phyloP scores from a whole-genome alignment of 1,139 yeast species.

The Lodderomyces beijingensis region DNA sequence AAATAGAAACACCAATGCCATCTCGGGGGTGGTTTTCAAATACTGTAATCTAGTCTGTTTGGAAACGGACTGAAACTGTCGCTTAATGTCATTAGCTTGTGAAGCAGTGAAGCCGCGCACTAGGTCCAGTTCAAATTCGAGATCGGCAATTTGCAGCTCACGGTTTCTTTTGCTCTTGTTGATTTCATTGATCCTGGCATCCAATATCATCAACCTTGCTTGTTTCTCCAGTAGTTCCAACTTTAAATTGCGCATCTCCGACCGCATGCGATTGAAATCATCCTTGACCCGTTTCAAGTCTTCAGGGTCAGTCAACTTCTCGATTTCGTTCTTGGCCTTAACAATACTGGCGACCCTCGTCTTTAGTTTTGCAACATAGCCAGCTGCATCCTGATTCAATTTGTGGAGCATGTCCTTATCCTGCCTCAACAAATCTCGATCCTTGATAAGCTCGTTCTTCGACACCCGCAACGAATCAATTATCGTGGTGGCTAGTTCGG shows the following conservation, averaged over 20 bases:
- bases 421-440: neutral
- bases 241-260: constrained; percentile 1
- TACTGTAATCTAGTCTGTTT: constrained; percentile 1
- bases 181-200: constrained; percentile 1
- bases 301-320: constrained; percentile 2
- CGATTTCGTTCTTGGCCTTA: neutral
- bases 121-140: constrained; percentile 18
- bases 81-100: neutral
- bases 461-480: constrained; percentile 32
- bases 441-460: constrained; percentile 17
- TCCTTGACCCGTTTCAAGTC: constrained; percentile 1
- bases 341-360: constrained; percentile 2
- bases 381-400: constrained; percentile 11
- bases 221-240: neutral
- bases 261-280: neutral
- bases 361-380: constrained; percentile 20
- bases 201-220: neutral
- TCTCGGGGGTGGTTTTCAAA: constrained; percentile 6
- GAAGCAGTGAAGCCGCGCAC: neutral
- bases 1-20: constrained; percentile 14
- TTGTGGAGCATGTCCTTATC: neutral
- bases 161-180: constrained; percentile 9
- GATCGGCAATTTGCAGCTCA: constrained; percentile 17
- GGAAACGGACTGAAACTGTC: neutral
- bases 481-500: constrained; percentile 37